Evolutionary conservation across 257 asterid genomes (phyloP), one percentile per base, ranked within the genome.

Genomic region (Solanum sejunctum): DNA sequence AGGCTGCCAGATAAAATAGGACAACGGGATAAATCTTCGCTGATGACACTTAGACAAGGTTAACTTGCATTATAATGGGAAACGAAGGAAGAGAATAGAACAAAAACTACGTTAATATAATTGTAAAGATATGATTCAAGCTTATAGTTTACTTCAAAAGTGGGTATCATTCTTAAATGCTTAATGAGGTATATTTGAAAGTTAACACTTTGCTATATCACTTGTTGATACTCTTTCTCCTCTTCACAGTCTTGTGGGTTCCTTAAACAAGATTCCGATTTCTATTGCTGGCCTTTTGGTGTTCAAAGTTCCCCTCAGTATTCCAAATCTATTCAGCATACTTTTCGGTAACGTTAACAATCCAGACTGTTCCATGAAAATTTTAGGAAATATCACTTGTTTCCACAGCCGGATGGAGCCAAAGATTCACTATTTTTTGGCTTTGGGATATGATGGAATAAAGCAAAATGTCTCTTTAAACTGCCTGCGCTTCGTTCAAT

Each of bases 191-290:
- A 72, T 72, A n/a, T 72, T 12, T 45, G 57, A 45, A 6, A 71
- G 77, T 71, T 6, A n/a, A 20, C 1, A 18, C 64, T 20, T 7
- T 20, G 64, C 64, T 57, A 6, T 39, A 18, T 15, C 16, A 17
- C 21, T 47, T 73, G 13, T 12, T 73, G 58, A 73, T 9, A 15
- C 45, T 77, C 36, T 84, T 64, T 69, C 80, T 85, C 21, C 79
- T 23, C 17, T 83, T 78, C 66, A 86, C 88, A 90, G 93, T 82
- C 87, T 90, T 55, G 93, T 89, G 23, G 93, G 93, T 52, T 90
- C 93, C 86, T 86, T 90, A 26, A 90, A 90, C 88, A 90, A 90
- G 88, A 87, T 90, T 81, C 93, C 93, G 16, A 87, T 90, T 82
- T 90, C 93, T 18, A 73, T 90, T 70, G 89, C 89, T 32, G 93